phyloP scores from a whole-genome alignment of 2,329 filamentous ascomycete genomes.

The Aspergillus pseudoglaucus region DNA sequence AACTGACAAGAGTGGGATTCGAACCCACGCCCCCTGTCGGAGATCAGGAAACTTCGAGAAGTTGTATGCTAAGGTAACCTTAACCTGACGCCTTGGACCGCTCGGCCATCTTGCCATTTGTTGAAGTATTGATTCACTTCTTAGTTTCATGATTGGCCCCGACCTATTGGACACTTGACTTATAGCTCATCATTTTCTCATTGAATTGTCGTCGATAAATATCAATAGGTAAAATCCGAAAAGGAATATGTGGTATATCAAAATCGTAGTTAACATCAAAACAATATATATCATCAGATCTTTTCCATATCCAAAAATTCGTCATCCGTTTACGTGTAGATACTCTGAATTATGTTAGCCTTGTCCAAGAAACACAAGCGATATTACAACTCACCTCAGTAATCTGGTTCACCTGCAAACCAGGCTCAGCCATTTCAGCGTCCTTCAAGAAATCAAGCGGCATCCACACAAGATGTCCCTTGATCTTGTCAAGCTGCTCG shows the following conservation, averaged over 20 bases:
- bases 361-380: not conserved
- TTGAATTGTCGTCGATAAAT: too few species aligned
- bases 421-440: constrained; percentile 82
- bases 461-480: constrained; percentile 91
- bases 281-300: not conserved
- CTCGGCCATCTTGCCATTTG: too few species aligned
- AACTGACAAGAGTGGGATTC: too few species aligned
- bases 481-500: constrained; percentile 68
- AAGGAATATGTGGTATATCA: not conserved
- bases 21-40: too few species aligned
- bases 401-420: constrained; percentile 74
- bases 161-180: too few species aligned
- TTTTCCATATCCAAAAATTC: not conserved
- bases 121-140: too few species aligned
- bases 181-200: too few species aligned
- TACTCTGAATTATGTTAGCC: constrained; percentile 22
- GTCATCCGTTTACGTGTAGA: constrained; percentile 23
- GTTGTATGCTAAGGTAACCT: too few species aligned
- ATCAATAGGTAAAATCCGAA: too few species aligned
- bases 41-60: too few species aligned
- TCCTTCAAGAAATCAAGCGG: constrained; percentile 80
- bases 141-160: too few species aligned
- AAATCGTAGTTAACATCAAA: not conserved
- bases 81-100: too few species aligned
- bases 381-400: constrained; percentile 66